Evolutionary conservation across 2,329 filamentous ascomycete species (phyloP).

Genomic region (Emericellopsis atlantica): DNA sequence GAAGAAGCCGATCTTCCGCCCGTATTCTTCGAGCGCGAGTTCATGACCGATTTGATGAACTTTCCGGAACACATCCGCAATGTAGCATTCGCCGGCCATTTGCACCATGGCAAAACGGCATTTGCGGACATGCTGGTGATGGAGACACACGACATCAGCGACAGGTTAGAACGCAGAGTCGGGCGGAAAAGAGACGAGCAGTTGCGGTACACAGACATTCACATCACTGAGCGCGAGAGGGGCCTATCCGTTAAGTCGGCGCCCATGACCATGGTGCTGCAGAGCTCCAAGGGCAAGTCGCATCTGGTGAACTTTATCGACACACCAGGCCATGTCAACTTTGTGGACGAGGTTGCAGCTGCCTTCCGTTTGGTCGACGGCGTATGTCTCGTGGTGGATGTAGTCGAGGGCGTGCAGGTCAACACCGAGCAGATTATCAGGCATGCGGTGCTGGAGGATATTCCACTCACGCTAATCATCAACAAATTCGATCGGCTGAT

Average conservation of each 20-base stretch:
- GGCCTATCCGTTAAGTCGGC: slow-evolving; percentile 86
- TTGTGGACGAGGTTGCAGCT: slow-evolving; percentile 91
- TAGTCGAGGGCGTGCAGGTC: slow-evolving; percentile 96
- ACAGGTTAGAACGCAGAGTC: slow-evolving; percentile 66
- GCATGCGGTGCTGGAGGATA: slow-evolving; percentile 79
- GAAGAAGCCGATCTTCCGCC: slow-evolving; percentile 84
- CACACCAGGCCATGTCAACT: slow-evolving; percentile 96
- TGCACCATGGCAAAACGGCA: slow-evolving; percentile 96
- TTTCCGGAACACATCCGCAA: slow-evolving; percentile 92
- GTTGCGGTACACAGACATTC: slow-evolving; percentile 87
- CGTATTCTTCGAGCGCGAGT: slow-evolving; percentile 76
- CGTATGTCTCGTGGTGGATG: slow-evolving; percentile 85
- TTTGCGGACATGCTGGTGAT: slow-evolving; percentile 97
- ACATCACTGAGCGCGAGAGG: slow-evolving; percentile 76
- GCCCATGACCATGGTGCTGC: slow-evolving; percentile 87
- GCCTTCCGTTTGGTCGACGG: slow-evolving; percentile 81
- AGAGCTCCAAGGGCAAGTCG: slow-evolving; percentile 82
- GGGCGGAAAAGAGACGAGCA: slow-evolving; percentile 80
- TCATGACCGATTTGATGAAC: slow-evolving; percentile 94
- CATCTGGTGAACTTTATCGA: slow-evolving; percentile 92
- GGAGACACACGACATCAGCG: slow-evolving; percentile 81
- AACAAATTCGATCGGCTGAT: slow-evolving; percentile 98
- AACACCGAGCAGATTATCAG: slow-evolving; percentile 97
- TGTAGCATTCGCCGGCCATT: slow-evolving; percentile 78
- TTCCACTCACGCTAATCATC: slow-evolving; percentile 80